These are phyloP conservation scores for Diplodia scrobiculata DNA, from an alignment of 2,329 filamentous ascomycete genomes.

Conservation along the genomic window DNA sequence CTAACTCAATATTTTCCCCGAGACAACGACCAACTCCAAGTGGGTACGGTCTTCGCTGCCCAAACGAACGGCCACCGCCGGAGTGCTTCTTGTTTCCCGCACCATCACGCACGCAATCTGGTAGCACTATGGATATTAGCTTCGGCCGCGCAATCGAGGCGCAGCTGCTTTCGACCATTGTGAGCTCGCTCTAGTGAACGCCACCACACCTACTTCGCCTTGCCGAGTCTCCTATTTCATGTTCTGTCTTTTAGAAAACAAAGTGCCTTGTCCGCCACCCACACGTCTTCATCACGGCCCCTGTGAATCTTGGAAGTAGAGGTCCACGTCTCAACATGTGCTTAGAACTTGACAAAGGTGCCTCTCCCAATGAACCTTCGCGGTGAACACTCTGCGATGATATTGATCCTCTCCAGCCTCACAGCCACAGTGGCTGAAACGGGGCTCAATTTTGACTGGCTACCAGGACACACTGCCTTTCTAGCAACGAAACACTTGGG, in stretches of 20 bases:
- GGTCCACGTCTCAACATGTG: no score
- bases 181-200: neutral
- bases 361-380: neutral
- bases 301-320: neutral
- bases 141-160: neutral
- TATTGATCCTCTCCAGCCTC: neutral
- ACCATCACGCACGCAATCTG: neutral
- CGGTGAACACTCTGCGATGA: neutral
- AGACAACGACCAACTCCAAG: no score
- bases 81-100: neutral
- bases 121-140: conserved; percentile 8
- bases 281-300: neutral
- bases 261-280: neutral
- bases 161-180: neutral
- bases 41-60: neutral
- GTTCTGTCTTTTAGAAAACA: neutral
- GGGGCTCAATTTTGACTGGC: neutral
- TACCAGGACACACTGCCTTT: neutral
- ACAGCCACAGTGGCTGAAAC: neutral
- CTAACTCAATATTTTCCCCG: no score
- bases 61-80: neutral
- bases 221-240: neutral
- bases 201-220: neutral
- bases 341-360: no score
- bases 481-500: neutral